Base-by-base conservation (phyloP, 306 rosid genomes). In the Cicer judaicum region DNA sequence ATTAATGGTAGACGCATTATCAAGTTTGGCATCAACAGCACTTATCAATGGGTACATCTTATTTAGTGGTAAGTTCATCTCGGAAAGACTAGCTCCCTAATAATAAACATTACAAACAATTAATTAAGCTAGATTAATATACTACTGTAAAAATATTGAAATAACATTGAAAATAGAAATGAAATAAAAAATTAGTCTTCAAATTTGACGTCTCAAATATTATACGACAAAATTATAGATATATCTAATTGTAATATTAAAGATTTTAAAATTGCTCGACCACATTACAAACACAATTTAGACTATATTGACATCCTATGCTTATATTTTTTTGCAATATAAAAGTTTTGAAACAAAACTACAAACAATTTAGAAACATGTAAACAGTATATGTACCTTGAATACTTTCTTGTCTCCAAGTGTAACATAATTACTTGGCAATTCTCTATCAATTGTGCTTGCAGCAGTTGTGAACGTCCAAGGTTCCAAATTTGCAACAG, bases 391-490 rank as follows among this genome's bases (percentile, higher is more conserved):
- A 13, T 69, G 10, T 85, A 73, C 89, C 89, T 63, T 54, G 8
- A 86, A 0, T 12, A 57, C 72, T 70, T 69, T 82, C 40, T 48
- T 74, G 81, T 89, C 42, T 34, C 89, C 94, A 62, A 92, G 91
- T 0, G 79, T 53, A 21, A 86, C 72, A 72, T 72, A 73, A 70
- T 29, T 29, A 29, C 46, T 86, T 2, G 40, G 0, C 16, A 88
- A 88, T 1, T 71, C 72, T 46, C 91, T 79, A 47, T 92, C 90
- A 12, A 82, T 18, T 1, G 98, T 92, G 81, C 90, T 90, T 5
- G 98, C 98, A 21, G 70, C 98, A 65, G 84, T 86, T 0, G 98
- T 91, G 15, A 91, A 0, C 10, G 81, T 1, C 97, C 97, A 91
- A 0, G 92, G 97, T 15, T 89, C 56, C 53, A 55, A 8, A 40